Conservation (phyloP, 2,329 filamentous ascomycete genomes). For the Neopestalotiopsis rosae region DNA sequence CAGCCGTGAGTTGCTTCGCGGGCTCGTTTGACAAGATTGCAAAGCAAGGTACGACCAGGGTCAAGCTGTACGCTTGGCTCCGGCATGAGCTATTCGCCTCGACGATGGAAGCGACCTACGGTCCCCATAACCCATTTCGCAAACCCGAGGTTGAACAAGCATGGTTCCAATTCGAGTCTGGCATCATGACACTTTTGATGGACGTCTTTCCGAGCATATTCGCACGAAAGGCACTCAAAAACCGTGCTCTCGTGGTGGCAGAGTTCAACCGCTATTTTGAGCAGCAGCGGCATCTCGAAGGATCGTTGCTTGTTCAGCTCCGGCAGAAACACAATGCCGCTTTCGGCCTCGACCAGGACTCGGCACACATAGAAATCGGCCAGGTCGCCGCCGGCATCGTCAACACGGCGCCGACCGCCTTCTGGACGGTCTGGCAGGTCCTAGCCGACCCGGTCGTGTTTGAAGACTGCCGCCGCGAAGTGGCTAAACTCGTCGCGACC, state of each 20-base stretch:
- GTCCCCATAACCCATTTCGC: conserved; percentile 23
- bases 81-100: conserved; percentile 12
- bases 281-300: conserved; percentile 21
- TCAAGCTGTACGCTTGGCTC: conserved; percentile 18
- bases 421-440: conserved; percentile 19
- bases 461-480: background rate
- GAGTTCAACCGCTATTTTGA: conserved; percentile 23
- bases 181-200: conserved; percentile 19
- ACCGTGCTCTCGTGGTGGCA: conserved; percentile 20
- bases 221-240: conserved; percentile 18
- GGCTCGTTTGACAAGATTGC: conserved; percentile 14
- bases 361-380: conserved; percentile 21
- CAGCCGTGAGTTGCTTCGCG: background rate
- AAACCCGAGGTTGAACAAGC: conserved; percentile 14
- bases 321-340: conserved; percentile 19
- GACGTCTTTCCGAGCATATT: conserved; percentile 20
- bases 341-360: conserved; percentile 19
- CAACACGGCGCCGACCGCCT: conserved; percentile 22
- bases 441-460: conserved; percentile 21
- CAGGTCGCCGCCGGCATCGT: conserved; percentile 19
- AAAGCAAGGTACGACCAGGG: background rate
- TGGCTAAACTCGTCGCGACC: background rate
- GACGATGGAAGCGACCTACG: conserved; percentile 22
- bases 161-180: conserved; percentile 20
- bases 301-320: conserved; percentile 23